Evolutionary conservation across 495 filamentous ascomycete species (phyloP), one percentile per base, ranked within the genome.

Genomic region (Pyrenula aspistea): DNA sequence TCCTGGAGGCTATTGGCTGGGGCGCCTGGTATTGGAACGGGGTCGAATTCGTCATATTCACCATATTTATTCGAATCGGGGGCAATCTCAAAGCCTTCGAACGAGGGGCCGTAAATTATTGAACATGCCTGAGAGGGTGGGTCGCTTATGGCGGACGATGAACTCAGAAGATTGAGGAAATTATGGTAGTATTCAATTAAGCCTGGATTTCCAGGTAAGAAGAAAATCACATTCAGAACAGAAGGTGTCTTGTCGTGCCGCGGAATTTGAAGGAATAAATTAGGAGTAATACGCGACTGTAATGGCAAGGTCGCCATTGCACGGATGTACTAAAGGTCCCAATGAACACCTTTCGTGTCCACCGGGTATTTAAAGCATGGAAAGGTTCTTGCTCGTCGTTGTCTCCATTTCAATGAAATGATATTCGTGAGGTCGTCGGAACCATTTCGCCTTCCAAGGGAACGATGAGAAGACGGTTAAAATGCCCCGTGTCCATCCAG

Each of bases 171-270:
- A 51, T 68, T 82, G 22, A 89, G 74, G 68, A 94, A 96, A 1
- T 78, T 73, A 36, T 75, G 66, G 69, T 96, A 97, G 74, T 91
- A 96, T 25, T 70, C 72, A 51, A 95, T 83, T 31, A 95, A 71
- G 0, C 92, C 92, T 10, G 92, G 92, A 59, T 96, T 96, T 15
- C 92, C 92, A 24, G 89, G 76, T 48, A 96, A 81, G 67, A 94
- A 88, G 72, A 78, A 84, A 47, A 85, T 71, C 10, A 52, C 8
- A 24, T 52, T 20, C 8, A 21, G 8, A 8, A 20, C 19, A 19
- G 50, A 21, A 20, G 50, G 8, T 8, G 50, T 4, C 8, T 8
- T 20, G 50, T 10, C 4, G 19, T 10, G 4, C 22, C 10, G 8
- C 8, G 50, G 50, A 19, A 52, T 8, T 8, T 52, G 50, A 10